These are phyloP conservation scores for Chlamydomonas applanata DNA, from an alignment of 139 green algal genomes.

Conservation along the genomic window DNA sequence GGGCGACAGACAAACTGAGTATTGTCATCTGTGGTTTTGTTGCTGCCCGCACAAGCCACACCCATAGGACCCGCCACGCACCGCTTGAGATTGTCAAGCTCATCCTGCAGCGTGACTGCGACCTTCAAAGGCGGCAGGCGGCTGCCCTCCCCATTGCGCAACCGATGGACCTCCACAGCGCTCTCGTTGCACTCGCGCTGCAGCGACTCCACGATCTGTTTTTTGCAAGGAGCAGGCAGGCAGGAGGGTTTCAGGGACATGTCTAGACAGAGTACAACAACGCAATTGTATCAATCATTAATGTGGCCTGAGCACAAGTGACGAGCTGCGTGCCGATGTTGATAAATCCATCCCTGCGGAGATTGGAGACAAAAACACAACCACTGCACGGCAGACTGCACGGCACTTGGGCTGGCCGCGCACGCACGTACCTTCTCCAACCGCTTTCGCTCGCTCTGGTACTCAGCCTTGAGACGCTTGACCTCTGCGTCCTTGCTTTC, in stretches of 20 bases:
- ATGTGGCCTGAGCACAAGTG: no score
- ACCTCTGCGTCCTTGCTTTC: constrained; percentile 19
- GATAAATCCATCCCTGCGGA: no score
- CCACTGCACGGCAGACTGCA: no score
- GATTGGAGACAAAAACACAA: no score
- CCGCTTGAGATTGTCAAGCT: constrained; percentile 6
- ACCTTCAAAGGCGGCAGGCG: background rate
- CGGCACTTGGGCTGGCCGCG: no score
- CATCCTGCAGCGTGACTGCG: background rate
- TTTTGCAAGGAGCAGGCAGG: no score
- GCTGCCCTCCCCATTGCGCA: background rate
- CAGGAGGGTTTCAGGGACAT: background rate
- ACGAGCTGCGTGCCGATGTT: no score
- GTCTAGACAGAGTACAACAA: no score
- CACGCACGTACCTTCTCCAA: constrained; percentile 21
- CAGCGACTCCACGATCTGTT: constrained; percentile 22
- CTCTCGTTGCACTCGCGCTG: constrained; percentile 31
- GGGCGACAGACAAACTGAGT: no score
- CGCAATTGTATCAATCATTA: no score
- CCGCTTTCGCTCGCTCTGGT: constrained; percentile 12
- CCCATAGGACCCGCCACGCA: background rate
- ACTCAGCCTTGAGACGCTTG: constrained; percentile 16
- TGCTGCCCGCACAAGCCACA: no score
- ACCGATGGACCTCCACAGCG: constrained; percentile 12
- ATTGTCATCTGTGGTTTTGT: no score